phyloP scores from a whole-genome alignment of 2,329 filamentous ascomycete species.

The Dryadomyces quercus-mongolicae region DNA sequence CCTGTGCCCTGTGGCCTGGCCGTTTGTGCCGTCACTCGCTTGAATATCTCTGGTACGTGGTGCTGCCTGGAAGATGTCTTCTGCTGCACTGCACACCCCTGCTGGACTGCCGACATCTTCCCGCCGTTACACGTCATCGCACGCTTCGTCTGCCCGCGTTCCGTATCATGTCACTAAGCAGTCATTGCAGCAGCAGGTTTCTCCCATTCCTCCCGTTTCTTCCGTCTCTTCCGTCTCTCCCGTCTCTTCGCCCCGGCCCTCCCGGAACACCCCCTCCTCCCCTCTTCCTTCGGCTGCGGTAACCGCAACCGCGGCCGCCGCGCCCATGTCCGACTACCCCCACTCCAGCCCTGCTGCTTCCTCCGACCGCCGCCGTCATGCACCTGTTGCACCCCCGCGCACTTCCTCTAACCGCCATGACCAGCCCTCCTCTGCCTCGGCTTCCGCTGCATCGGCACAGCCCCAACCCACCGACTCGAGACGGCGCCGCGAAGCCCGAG shows the following conservation, averaged over 20 bases:
- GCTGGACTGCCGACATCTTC: conserved; percentile 35
- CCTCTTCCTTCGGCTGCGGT: conserved; percentile 23
- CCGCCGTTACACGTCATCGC: conserved; percentile 39
- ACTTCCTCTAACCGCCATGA: conserved; percentile 61
- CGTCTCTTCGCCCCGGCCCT: conserved; percentile 36
- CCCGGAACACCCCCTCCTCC: no score
- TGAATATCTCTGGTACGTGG: not conserved
- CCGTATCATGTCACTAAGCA: conserved; percentile 42
- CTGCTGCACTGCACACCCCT: conserved; percentile 45
- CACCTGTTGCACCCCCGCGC: conserved; percentile 60
- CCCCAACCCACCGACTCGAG: conserved; percentile 29
- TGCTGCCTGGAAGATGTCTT: conserved; percentile 38
- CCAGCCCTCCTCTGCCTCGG: conserved; percentile 15
- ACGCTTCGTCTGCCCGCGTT: conserved; percentile 41
- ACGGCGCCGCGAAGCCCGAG: conserved; percentile 22
- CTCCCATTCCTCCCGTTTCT: conserved; percentile 42
- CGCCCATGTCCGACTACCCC: conserved; percentile 24
- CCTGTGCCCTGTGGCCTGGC: not conserved
- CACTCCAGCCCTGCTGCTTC: conserved; percentile 19
- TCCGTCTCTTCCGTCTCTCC: conserved; percentile 33
- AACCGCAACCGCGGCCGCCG: conserved; percentile 17
- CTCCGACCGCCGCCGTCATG: conserved; percentile 41
- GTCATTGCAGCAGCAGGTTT: conserved; percentile 17
- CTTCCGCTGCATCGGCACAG: conserved; percentile 6
- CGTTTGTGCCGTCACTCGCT: not conserved